Evolutionary conservation across 139 green algal genomes (phyloP).

Genomic region (Chlamydomonas urium): DNA sequence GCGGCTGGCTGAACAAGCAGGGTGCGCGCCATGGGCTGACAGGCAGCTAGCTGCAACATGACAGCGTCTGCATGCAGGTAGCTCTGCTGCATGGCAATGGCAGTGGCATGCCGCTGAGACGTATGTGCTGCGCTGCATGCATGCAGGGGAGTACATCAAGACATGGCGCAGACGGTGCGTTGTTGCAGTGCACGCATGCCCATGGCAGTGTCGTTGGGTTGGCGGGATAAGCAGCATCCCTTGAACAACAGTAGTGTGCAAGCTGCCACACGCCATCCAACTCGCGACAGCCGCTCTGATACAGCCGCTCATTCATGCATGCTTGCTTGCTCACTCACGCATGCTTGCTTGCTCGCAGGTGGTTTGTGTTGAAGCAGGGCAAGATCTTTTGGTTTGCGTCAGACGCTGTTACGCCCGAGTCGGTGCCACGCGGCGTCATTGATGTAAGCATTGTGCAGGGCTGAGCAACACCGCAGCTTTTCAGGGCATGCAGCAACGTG

Average conservation of each 20-base stretch:
- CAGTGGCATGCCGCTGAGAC: neutral
- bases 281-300: no score
- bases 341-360: slow-evolving; percentile 47
- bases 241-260: no score
- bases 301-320: neutral
- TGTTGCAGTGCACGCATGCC: no score
- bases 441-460: slow-evolving; percentile 59
- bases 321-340: neutral
- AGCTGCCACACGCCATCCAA: no score
- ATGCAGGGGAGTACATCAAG: slow-evolving; percentile 91
- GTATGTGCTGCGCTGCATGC: neutral
- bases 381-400: slow-evolving; percentile 99
- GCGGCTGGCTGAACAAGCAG: slow-evolving; percentile 93
- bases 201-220: neutral
- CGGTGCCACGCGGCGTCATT: slow-evolving; percentile 87
- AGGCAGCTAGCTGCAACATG: no score
- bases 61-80: neutral
- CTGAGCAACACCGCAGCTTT: no score
- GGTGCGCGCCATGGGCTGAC: no score
- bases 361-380: slow-evolving; percentile 97
- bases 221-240: neutral
- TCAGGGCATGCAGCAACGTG: neutral
- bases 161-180: slow-evolving; percentile 82
- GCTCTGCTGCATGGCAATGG: no score
- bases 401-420: slow-evolving; percentile 77